Conservation (phyloP, 352 stramenopile species). For the Phytopythium delawarense region DNA sequence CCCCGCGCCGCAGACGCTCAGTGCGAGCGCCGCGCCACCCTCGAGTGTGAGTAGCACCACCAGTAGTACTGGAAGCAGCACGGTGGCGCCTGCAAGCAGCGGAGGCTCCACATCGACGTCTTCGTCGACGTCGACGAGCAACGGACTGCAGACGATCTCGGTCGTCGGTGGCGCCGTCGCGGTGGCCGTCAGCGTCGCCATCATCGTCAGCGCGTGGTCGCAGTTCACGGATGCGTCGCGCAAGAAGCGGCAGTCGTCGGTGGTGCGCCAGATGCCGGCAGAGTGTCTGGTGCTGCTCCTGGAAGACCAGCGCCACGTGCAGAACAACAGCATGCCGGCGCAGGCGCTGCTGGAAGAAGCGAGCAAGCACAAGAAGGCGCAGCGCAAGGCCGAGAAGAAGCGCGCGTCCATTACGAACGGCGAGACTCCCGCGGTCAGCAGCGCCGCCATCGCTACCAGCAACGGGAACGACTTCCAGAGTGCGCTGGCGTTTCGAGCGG, state of each 20-base stretch:
- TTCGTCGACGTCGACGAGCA: background rate
- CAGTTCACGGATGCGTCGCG: conserved; percentile 72
- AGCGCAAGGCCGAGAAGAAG: conserved; percentile 8
- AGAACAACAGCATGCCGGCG: conserved; percentile 18
- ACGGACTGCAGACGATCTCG: conserved; percentile 47
- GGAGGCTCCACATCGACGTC: background rate
- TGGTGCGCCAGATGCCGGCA: conserved; percentile 68
- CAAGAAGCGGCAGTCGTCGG: conserved; percentile 58
- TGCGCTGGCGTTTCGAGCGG: conserved; percentile 2
- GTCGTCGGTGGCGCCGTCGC: conserved; percentile 75
- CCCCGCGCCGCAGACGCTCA: conserved; percentile 1
- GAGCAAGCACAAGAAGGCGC: conserved; percentile 20
- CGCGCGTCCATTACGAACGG: conserved; percentile 1
- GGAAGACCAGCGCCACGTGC: conserved; percentile 46
- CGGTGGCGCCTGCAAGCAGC: background rate
- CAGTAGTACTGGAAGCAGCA: background rate
- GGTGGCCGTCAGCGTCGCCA: conserved; percentile 67
- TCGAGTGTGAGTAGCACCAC: background rate
- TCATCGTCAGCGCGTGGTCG: conserved; percentile 79
- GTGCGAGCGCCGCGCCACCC: conserved; percentile 2
- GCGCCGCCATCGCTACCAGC: background rate
- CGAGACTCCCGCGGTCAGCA: background rate
- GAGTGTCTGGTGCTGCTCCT: conserved; percentile 69
- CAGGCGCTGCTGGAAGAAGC: conserved; percentile 28
- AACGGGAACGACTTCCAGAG: conserved; percentile 3